Evolutionary conservation across 306 rosid genomes (phyloP).

Genomic region (Corylus americana): DNA sequence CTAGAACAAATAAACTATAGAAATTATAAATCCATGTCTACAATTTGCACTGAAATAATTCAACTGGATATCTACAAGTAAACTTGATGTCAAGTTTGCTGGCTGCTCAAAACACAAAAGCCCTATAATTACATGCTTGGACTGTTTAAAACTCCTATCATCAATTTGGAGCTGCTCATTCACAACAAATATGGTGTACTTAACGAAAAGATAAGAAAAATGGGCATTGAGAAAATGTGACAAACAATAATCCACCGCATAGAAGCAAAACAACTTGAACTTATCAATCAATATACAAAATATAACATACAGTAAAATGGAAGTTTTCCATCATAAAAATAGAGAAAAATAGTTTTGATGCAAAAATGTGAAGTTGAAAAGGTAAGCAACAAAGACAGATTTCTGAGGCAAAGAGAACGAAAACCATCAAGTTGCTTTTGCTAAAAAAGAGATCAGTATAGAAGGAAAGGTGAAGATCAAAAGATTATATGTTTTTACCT

Average conservation of each 20-base stretch:
- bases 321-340: neutral
- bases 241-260: neutral
- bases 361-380: neutral
- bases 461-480: neutral
- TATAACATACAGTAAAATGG: neutral
- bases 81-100: neutral
- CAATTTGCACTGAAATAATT: neutral
- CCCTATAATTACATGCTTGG: neutral
- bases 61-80: neutral
- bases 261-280: neutral
- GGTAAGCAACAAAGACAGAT: neutral
- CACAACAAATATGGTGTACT: neutral
- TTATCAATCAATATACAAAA: neutral
- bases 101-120: neutral
- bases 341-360: neutral
- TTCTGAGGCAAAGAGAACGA: neutral
- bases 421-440: neutral
- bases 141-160: neutral
- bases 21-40: neutral
- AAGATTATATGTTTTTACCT: conserved; percentile 45
- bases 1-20: neutral
- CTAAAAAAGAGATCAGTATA: neutral
- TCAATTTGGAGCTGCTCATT: neutral
- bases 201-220: neutral
- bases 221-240: neutral